phyloP scores from a whole-genome alignment of 1,284 basidiomycete species.

The Puccinia triticina region DNA sequence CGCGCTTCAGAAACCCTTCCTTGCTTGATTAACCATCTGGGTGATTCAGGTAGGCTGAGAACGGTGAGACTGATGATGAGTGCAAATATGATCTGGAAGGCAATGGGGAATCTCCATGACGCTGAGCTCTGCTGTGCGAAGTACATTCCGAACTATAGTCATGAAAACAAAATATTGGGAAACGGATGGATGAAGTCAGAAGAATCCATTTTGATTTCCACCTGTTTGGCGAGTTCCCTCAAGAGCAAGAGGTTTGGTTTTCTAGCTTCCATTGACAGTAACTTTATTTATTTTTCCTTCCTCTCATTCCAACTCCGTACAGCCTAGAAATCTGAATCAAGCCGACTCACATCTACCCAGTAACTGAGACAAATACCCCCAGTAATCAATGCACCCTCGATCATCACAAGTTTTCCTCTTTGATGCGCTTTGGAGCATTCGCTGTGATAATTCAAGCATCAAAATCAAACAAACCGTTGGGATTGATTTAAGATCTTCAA shows the following conservation, averaged over 20 bases:
- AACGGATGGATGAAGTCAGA: too few species aligned
- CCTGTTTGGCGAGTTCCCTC: too few species aligned
- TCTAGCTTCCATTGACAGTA: too few species aligned
- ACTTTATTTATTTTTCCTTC: too few species aligned
- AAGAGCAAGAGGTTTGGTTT: too few species aligned
- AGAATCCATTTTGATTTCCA: too few species aligned
- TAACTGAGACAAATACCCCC: slow-evolving; percentile 72
- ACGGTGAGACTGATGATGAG: slow-evolving; percentile 68
- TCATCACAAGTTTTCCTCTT: slow-evolving; percentile 70
- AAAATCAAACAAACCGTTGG: too few species aligned
- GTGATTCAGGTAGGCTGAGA: slow-evolving; percentile 71
- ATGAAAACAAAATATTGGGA: too few species aligned
- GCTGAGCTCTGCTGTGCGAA: slow-evolving; percentile 61
- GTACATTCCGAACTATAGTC: slow-evolving; percentile 56
- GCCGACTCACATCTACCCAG: slow-evolving; percentile 69
- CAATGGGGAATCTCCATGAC: slow-evolving; percentile 72
- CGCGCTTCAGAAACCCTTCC: slow-evolving; percentile 69
- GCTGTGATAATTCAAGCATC: background rate
- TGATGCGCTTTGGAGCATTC: slow-evolving; percentile 69
- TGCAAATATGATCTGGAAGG: slow-evolving; percentile 70
- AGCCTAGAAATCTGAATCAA: too few species aligned
- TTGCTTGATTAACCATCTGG: slow-evolving; percentile 70
- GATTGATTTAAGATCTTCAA: too few species aligned
- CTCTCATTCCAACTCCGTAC: too few species aligned
- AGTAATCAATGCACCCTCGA: slow-evolving; percentile 71